Percentiles rank a stretch among this genome's conserved stretches.
These are phyloP conservation scores for Amaranthus palmeri DNA, from an alignment of 148 eudicot genomes.

Conservation along the genomic window DNA sequence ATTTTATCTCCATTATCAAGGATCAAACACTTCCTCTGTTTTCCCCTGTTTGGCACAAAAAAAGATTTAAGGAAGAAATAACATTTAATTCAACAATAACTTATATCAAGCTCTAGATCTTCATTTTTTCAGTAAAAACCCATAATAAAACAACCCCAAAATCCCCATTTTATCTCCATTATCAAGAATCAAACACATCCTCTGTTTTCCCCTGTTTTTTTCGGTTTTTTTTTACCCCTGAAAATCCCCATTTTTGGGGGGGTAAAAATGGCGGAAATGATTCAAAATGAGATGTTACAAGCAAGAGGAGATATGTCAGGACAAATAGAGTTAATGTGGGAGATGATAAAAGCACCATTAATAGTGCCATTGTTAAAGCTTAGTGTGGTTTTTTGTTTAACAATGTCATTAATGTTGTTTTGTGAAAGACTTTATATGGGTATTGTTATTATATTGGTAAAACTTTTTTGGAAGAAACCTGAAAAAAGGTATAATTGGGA, in stretches of 20 bases:
- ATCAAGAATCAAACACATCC: background rate
- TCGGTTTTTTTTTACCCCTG: too few relatives aligned
- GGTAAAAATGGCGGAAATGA: constrained; percentile 43
- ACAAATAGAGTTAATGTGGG: constrained; percentile 60
- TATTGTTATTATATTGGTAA: constrained; percentile 61
- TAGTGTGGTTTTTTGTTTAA: constrained; percentile 44
- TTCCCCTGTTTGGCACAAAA: too few relatives aligned
- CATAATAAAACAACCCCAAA: background rate
- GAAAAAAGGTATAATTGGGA: constrained; percentile 65
- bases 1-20: constrained; percentile 17
- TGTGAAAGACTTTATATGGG: constrained; percentile 88
- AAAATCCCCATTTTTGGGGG: constrained; percentile 5
- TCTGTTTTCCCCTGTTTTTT: background rate
- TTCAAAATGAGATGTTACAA: constrained; percentile 43
- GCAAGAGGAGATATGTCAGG: constrained; percentile 48
- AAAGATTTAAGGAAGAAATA: background rate
- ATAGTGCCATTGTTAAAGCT: constrained; percentile 59
- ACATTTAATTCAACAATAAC: too few relatives aligned
- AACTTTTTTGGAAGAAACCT: constrained; percentile 77
- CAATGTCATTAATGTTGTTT: constrained; percentile 71
- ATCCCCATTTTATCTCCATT: constrained; percentile 20
- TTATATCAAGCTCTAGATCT: too few relatives aligned
- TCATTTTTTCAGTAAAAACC: too few relatives aligned
- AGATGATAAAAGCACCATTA: constrained; percentile 51
- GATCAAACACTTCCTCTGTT: background rate